These are phyloP conservation scores for Penicillium sp. DNA, from an alignment of 2,329 filamentous ascomycete genomes.

Conservation along the genomic window DNA sequence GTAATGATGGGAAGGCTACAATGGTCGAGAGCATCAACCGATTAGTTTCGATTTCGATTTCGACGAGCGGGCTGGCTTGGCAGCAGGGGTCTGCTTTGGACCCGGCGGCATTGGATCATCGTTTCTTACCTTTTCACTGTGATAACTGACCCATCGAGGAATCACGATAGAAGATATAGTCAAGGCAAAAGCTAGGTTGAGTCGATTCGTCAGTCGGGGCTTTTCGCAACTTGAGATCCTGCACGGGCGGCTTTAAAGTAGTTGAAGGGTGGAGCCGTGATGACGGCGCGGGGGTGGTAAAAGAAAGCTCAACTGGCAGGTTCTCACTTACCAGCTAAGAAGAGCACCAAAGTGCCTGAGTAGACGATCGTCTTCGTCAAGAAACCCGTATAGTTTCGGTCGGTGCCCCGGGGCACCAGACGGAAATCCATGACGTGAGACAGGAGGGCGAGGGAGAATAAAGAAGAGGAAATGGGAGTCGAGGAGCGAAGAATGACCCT, in stretches of 20 bases:
- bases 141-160: constrained; percentile 45
- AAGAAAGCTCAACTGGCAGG: background rate
- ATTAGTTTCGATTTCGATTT: background rate
- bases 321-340: constrained; percentile 37
- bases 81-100: background rate
- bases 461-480: background rate
- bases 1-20: constrained; percentile 51
- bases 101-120: no score
- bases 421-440: constrained; percentile 35
- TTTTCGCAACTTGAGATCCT: background rate
- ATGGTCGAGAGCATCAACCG: background rate
- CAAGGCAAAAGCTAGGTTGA: constrained; percentile 36
- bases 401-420: constrained; percentile 39
- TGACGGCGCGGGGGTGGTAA: background rate
- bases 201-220: constrained; percentile 3
- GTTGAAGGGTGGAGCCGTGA: background rate
- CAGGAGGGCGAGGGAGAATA: background rate
- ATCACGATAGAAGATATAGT: constrained; percentile 43
- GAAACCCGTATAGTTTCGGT: constrained; percentile 43
- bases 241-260: background rate
- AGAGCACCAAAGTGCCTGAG: constrained; percentile 38
- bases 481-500: background rate
- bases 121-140: constrained; percentile 36
- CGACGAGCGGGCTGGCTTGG: background rate
- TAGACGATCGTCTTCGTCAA: constrained; percentile 47